Percentiles rank a stretch among this genome's conserved stretches.
These are phyloP conservation scores for Aspergillus biplanus DNA, from an alignment of 495 filamentous ascomycete species.

Conservation along the genomic window DNA sequence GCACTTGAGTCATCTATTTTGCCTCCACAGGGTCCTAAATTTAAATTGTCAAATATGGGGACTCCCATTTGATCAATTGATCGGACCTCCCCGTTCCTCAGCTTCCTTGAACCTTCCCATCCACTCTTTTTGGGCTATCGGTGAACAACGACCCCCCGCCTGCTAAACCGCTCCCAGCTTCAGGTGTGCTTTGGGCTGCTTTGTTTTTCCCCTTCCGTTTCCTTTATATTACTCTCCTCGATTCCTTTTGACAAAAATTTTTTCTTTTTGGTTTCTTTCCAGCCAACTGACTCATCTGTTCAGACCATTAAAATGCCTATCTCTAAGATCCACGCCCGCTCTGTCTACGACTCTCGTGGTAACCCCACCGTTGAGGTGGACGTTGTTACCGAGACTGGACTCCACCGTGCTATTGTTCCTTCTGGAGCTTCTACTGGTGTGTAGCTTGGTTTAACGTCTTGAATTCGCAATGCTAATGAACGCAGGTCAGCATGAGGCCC, in stretches of 20 bases:
- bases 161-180: slow-evolving; percentile 42
- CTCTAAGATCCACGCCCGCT: slow-evolving; percentile 97
- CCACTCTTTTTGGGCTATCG: slow-evolving; percentile 52
- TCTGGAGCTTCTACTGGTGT: slow-evolving; percentile 95
- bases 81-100: slow-evolving; percentile 25
- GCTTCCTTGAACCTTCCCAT: slow-evolving; percentile 24
- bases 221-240: slow-evolving; percentile 24
- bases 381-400: slow-evolving; percentile 92
- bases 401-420: slow-evolving; percentile 98
- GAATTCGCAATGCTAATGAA: slow-evolving; percentile 17
- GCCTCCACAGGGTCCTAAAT: slow-evolving; percentile 2
- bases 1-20: slow-evolving; percentile 1
- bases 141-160: slow-evolving; percentile 45
- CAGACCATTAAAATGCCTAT: slow-evolving; percentile 77
- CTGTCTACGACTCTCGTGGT: slow-evolving; percentile 99
- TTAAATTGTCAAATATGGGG: slow-evolving; percentile 10
- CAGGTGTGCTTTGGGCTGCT: slow-evolving; percentile 29
- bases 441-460: slow-evolving; percentile 34
- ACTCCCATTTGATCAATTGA: slow-evolving; percentile 24
- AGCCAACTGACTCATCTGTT: slow-evolving; percentile 25
- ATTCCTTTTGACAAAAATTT: slow-evolving; percentile 20
- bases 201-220: slow-evolving; percentile 20
- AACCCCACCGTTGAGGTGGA: slow-evolving; percentile 97
- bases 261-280: slow-evolving; percentile 23
- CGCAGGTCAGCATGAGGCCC: slow-evolving; percentile 93